Evolutionary conservation across 2,329 filamentous ascomycete species (phyloP), one percentile per base, ranked within the genome.

Genomic region (Fusarium oligoseptatum): DNA sequence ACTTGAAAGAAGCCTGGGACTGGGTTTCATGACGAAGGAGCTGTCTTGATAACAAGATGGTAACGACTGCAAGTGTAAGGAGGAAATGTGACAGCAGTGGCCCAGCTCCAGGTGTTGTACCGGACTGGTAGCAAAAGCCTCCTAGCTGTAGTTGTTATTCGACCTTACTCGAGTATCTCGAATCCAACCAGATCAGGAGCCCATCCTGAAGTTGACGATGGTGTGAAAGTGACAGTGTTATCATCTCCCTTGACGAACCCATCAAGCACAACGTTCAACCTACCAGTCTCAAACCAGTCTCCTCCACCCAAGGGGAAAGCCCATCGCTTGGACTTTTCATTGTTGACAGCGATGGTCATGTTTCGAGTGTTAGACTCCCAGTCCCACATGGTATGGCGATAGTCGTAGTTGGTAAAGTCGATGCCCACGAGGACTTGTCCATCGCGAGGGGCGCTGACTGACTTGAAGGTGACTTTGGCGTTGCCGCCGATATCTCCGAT

Each of bases 401-500:
- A 81, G 10, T 88, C 87, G 70, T 89, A 88, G 79, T 89, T 89
- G 78, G 88, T 86, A 55, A 85, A 88, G 74, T 88, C 85, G 14
- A 89, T 77, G 1, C 85, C 85, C 1, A 89, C 67, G 36, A 86
- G 83, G 67, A 85, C 83, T 4, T 74, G 74, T 1, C 84, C 82
- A 5, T 70, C 77, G 0, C 77, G 81, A 1, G 80, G 71, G 1
- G 79, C 76, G 5, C 43, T 71, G 11, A 84, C 81, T 1, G 77
- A 77, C 4, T 78, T 67, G 58, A 88, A 85, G 0, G 77, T 80
- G n/a, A 83, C 81, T 4, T 67, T 80, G 2, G 84, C 81, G n/a
- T 73, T 66, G 1, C 41, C 20, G 6, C 79, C 77, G 3, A 87
- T 78, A 22, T 84, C 75, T 4, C 81, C 81, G 7, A 87, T 82